Conservation (phyloP, 331 rosid species). For the Acacia concinna region DNA sequence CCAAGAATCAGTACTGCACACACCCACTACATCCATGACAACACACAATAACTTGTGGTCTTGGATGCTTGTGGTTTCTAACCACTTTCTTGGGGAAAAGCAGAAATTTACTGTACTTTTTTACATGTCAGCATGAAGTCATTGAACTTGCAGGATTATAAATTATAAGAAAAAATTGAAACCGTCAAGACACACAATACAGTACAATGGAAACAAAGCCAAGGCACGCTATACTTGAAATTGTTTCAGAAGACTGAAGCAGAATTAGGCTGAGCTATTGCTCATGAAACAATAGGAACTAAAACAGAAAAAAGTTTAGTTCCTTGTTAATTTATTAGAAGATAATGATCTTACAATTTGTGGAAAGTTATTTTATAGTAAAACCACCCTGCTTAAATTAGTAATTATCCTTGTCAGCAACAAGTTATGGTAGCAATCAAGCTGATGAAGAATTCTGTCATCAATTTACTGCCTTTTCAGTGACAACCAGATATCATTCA, state of each 20-base stretch:
- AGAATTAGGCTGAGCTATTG: not conserved
- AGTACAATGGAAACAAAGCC: not conserved
- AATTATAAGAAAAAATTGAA: not conserved
- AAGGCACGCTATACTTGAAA: not conserved
- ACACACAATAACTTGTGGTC: not conserved
- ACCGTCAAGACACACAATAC: not conserved
- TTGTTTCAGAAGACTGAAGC: not conserved
- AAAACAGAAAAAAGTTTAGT: not conserved
- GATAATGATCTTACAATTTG: not conserved
- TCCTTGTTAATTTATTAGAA: not conserved
- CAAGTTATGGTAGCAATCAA: constrained; percentile 15
- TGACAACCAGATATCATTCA: constrained; percentile 29
- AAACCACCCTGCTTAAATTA: not conserved
- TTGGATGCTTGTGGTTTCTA: not conserved
- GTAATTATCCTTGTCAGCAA: not conserved
- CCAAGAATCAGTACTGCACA: constrained; percentile 6
- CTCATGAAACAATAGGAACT: not conserved
- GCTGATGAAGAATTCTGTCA: not conserved
- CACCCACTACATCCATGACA: not conserved
- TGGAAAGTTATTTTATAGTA: not conserved
- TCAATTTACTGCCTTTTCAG: constrained; percentile 41
- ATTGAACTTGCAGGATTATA: not conserved
- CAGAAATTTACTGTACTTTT: not conserved
- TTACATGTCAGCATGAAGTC: constrained; percentile 5
- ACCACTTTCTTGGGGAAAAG: not conserved